Base-by-base conservation (phyloP, 176 grass and related monocot genomes). In the Thalia dealbata region DNA sequence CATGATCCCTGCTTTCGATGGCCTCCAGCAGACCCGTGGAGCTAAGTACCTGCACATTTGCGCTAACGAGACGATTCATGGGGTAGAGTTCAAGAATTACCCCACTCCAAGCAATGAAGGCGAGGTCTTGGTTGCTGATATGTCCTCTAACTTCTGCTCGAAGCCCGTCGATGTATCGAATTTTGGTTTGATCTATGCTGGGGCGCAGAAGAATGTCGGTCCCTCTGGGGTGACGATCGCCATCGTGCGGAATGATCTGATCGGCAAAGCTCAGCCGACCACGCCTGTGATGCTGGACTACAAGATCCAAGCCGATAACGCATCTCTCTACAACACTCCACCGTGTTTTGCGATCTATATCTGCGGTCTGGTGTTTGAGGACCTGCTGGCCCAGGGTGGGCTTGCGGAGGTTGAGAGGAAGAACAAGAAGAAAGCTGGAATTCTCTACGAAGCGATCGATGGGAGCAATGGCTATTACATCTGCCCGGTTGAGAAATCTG, bases 121-220 rank as follows among this genome's bases (percentile, higher is more conserved):
- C 9, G 80, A 76, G 50, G 25, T 99, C 84, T 83, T 99, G 55
- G 85, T 99, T 22, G 95, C 95, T 61, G 95, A 99, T 77, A 99
- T 99, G 95, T 99, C 95, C 46, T 99, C 95, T 51, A 99, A 99
- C 76, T 99, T 99, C 90, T 99, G 95, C 81, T 99, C 95, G 71
- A 99, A 99, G 79, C 90, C 95, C n/a, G 95, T 99, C 2, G 87
- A 99, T 52, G 90, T 93, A 27, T 91, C 95, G 51, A 84, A 83
- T 2, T 93, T 99, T 71, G 95, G 90, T 11, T 21, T 91, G 78
- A 99, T 99, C 87, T 99, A 99, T 70, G 95, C 95, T 0, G 95
- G 95, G 14, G 95, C 90, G 73, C 95, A 99, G 87, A 99, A 99
- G 83, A 93, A 99, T 74, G 87, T 99, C 56, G 95, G 95, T 2